Conservation (phyloP, 2,329 filamentous ascomycete species). For the Claviceps maximensis region DNA sequence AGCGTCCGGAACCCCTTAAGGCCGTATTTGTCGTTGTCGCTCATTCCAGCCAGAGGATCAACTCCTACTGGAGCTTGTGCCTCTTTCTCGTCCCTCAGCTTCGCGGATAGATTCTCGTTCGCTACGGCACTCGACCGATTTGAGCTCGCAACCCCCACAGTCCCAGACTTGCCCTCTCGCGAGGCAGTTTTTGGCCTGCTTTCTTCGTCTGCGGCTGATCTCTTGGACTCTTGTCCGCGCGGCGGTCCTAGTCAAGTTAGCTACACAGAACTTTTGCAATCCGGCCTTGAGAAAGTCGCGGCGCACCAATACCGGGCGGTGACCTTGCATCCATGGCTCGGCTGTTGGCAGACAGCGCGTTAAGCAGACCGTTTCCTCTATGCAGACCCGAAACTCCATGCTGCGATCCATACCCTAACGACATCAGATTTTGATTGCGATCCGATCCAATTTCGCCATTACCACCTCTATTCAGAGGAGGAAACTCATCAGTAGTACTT, state of each 20-base stretch:
- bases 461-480: constrained; percentile 43
- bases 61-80: constrained; percentile 27
- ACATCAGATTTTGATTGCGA: constrained; percentile 34
- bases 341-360: constrained; percentile 48
- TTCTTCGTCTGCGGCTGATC: constrained; percentile 15
- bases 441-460: constrained; percentile 47
- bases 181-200: constrained; percentile 29
- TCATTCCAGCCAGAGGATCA: constrained; percentile 48
- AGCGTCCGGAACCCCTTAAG: constrained; percentile 49
- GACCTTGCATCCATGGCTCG: constrained; percentile 36
- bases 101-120: constrained; percentile 25
- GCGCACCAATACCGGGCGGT: constrained; percentile 28
- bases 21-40: constrained; percentile 50
- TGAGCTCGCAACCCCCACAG: constrained; percentile 22
- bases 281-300: constrained; percentile 4
- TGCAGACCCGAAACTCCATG: constrained; percentile 24
- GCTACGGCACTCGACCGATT: constrained; percentile 35
- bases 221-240: constrained; percentile 31
- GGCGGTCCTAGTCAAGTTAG: constrained; percentile 18
- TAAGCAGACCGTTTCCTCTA: constrained; percentile 48
- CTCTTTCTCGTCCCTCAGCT: constrained; percentile 31
- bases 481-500: constrained; percentile 45
- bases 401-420: constrained; percentile 39
- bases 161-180: constrained; percentile 25
- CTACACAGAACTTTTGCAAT: neutral